phyloP scores from a whole-genome alignment of 78 protist species.

The Planoprotostelium fungivorum region DNA sequence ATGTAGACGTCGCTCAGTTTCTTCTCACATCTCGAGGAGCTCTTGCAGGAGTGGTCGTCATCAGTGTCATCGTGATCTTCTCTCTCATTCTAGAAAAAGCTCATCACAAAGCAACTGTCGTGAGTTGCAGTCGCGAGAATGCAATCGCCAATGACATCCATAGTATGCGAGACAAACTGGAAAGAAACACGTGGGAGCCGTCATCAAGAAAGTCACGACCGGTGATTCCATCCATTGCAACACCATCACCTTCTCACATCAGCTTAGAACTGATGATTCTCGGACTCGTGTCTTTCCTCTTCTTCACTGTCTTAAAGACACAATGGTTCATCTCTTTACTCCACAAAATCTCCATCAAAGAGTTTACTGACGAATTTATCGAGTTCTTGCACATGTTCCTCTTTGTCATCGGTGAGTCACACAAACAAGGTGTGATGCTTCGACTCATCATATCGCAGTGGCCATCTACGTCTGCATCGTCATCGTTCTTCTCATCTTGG shows the following conservation, averaged over 20 bases:
- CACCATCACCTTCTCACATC: not conserved
- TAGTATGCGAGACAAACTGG: not conserved
- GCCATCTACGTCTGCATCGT: not conserved
- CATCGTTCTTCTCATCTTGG: not conserved
- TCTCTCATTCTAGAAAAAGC: not conserved
- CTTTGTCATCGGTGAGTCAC: not conserved
- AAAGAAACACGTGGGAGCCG: not conserved
- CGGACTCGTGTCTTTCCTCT: not conserved
- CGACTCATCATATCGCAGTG: not conserved
- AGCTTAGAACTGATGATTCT: not conserved
- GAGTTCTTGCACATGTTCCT: not conserved
- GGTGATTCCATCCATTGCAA: not conserved
- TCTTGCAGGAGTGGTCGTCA: not conserved
- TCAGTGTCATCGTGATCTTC: not conserved
- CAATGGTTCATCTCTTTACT: not conserved
- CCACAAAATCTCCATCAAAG: not conserved
- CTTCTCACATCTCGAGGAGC: too few relatives aligned
- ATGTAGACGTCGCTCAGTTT: too few relatives aligned
- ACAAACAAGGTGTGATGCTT: too few relatives aligned
- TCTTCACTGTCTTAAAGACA: not conserved
- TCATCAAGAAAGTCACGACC: not conserved
- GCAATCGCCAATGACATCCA: too few relatives aligned
- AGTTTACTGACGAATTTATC: not conserved
- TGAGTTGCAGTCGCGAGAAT: not conserved
- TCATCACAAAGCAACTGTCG: not conserved